Evolutionary conservation across 345 rosid species (phyloP).

Genomic region (Excoecaria agallocha): DNA sequence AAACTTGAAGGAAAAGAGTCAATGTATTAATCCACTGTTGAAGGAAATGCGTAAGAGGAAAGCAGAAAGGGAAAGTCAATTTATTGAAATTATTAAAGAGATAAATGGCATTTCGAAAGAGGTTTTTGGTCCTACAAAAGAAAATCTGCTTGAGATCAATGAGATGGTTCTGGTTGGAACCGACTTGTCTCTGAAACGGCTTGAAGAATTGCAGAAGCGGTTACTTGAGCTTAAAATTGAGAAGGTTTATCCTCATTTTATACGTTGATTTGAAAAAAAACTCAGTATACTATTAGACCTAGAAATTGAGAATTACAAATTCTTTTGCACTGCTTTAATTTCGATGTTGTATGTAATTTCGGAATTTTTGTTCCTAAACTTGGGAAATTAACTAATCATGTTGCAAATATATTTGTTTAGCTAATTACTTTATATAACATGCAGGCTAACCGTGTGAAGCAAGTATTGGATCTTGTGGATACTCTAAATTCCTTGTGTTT

Average conservation of each 20-base stretch:
- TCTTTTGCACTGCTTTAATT: neutral
- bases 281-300: neutral
- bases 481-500: constrained; percentile 47
- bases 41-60: constrained; percentile 47
- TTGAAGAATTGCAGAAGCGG: constrained; percentile 64
- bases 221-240: constrained; percentile 67
- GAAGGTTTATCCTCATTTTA: constrained; percentile 44
- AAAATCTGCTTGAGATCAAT: constrained; percentile 14
- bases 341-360: neutral
- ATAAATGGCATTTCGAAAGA: constrained; percentile 47
- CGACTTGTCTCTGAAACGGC: constrained; percentile 73
- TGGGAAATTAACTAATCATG: neutral
- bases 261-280: neutral
- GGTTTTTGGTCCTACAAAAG: constrained; percentile 36
- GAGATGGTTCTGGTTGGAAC: constrained; percentile 39
- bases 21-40: constrained; percentile 36
- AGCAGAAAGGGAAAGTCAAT: constrained; percentile 43
- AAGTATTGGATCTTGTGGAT: constrained; percentile 49
- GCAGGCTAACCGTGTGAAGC: constrained; percentile 70
- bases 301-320: neutral
- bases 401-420: neutral
- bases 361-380: neutral
- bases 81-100: constrained; percentile 44
- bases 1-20: constrained; percentile 48
- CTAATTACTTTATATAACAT: constrained; percentile 6